Percentiles rank a stretch among this genome's conserved stretches.
These are phyloP conservation scores for Tetragonia tetragonoides DNA, from an alignment of 148 eudicot genomes.

Conservation along the genomic window DNA sequence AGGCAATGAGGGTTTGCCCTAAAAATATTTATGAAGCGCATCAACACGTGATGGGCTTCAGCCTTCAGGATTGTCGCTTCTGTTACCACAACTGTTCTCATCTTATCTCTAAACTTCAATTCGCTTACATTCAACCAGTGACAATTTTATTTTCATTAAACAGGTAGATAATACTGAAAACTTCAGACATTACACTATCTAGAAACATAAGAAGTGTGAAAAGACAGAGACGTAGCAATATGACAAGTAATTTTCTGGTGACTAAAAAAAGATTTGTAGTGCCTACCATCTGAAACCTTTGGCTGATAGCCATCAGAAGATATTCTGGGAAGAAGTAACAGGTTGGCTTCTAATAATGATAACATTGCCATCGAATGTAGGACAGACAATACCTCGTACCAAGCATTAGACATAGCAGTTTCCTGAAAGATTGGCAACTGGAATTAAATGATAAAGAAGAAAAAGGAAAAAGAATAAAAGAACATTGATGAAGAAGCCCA, in stretches of 20 bases:
- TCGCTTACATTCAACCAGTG: neutral
- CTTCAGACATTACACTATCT: neutral
- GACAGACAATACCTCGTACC: conserved; percentile 95
- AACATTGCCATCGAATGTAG: conserved; percentile 92
- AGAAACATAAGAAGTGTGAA: conserved; percentile 2
- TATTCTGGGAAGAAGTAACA: conserved; percentile 90
- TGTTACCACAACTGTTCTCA: no score
- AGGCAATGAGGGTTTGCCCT: neutral
- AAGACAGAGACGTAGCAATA: neutral
- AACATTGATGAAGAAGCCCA: conserved; percentile 16
- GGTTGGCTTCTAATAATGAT: conserved; percentile 80
- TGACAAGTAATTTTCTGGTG: neutral
- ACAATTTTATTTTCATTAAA: neutral
- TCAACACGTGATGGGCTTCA: no score
- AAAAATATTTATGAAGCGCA: neutral
- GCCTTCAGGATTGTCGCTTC: neutral
- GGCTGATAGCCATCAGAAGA: conserved; percentile 87
- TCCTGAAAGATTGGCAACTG: conserved; percentile 52
- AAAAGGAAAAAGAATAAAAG: neutral
- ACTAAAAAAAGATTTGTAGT: neutral
- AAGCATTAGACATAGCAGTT: conserved; percentile 78
- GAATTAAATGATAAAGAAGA: conserved; percentile 11
- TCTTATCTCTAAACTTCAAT: neutral
- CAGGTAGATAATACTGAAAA: conserved; percentile 2
- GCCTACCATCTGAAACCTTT: conserved; percentile 92